A percentile compares a stretch with the other conserved stretches of the same genome.
Evolutionary conservation across 768 basidiomycete species (phyloP).

Genomic region (Dioszegia aurantiaca): DNA sequence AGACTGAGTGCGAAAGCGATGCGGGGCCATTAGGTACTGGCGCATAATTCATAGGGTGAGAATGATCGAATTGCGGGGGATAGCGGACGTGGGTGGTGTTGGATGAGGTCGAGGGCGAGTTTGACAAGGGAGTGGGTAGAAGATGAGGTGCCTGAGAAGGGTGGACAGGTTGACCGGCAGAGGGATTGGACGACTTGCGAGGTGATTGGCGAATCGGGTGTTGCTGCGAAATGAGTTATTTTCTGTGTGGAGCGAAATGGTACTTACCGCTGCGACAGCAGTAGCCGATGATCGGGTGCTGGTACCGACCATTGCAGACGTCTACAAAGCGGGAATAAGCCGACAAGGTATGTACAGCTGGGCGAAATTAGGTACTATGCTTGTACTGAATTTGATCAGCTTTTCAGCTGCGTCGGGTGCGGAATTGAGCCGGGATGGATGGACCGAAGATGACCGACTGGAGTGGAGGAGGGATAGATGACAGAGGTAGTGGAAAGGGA

Average conservation of each 20-base stretch:
- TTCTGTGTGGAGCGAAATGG: background rate
- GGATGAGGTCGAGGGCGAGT: slow-evolving; percentile 27
- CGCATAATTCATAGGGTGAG: slow-evolving; percentile 6
- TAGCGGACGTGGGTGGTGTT: slow-evolving; percentile 17
- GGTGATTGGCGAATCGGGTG: slow-evolving; percentile 19
- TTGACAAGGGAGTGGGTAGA: slow-evolving; percentile 38
- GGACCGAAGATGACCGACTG: too few relatives aligned
- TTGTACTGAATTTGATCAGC: too few relatives aligned
- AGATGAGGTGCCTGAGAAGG: slow-evolving; percentile 23
- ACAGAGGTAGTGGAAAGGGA: too few relatives aligned
- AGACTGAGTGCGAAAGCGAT: slow-evolving; percentile 4
- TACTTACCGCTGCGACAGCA: background rate
- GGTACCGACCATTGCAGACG: background rate
- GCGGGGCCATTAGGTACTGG: slow-evolving; percentile 19
- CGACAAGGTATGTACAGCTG: background rate
- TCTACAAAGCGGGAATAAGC: too few relatives aligned
- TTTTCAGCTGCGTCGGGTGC: too few relatives aligned
- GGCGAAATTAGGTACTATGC: too few relatives aligned
- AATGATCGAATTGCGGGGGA: slow-evolving; percentile 29
- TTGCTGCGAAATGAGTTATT: background rate
- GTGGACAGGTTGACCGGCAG: background rate
- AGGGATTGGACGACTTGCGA: slow-evolving; percentile 15
- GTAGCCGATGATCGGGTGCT: background rate
- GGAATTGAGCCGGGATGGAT: too few relatives aligned
- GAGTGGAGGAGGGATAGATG: too few relatives aligned